Base-by-base conservation (phyloP, 495 filamentous ascomycete species). In the Trichocladium uniseriatum region DNA sequence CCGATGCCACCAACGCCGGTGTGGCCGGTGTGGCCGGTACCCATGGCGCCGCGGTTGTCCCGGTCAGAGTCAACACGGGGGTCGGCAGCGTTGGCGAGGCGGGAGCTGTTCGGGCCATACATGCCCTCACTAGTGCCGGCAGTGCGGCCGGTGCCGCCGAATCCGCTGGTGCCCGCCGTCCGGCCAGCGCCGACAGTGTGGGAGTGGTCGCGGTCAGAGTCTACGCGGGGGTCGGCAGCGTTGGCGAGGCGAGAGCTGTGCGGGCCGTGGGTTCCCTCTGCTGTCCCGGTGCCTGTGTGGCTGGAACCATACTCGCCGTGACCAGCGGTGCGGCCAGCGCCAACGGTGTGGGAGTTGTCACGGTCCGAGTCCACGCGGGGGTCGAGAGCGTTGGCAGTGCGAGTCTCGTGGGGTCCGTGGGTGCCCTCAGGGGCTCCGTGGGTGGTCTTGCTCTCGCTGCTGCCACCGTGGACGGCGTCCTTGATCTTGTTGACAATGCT, bases 401-500 rank as follows among this genome's bases (percentile, higher is more conserved):
- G 31, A 27, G 24, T 4, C 4, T 8, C 8, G 24, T 27, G 24
- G 24, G 24, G 24, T 3, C 24, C 24, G 24, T 27, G 24, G 24
- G 8, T 65, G 16, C 71, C 69, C 54, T 71, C 69, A 24, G 69
- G 59, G 16, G 59, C 57, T 18, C 57, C 52, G 38, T 56, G 52
- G 9, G 43, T 41, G 38, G 51, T 59, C 39, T 56, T 61, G 64
- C 8, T 8, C 4, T 77, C 67, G 47, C 67, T 61, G 64, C 8
- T 8, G 24, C 77, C 67, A 45, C 67, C 56, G 45, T 75, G 69
- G 48, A 89, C 53, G 59, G 75, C 80, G 31, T 87, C 79, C 69
- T 87, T 88, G 66, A 86, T 73, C 59, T 87, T 89, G 72, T 87
- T 76, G 56, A 86, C 62, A 52, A 88, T 64, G 51, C 70, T 64